Base-by-base conservation (phyloP, 75 land plant genomes). In the Isoetes taiwanensis region DNA sequence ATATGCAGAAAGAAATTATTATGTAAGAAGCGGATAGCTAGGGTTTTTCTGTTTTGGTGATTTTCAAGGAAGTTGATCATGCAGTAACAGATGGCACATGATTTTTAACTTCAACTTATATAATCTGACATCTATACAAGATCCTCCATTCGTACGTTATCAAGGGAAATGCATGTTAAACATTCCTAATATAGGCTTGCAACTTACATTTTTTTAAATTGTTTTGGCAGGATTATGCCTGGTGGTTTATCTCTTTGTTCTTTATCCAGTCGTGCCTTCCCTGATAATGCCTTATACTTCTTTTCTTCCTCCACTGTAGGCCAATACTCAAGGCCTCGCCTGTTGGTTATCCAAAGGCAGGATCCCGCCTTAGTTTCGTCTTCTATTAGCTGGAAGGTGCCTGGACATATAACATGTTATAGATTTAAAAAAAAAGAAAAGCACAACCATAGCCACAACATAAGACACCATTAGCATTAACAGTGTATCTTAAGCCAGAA, bases 281-380 rank as follows among this genome's bases (percentile, higher is more conserved):
- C 41, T 30, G 48, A 24, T 2, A 28, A 30, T 0, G 74, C 4
- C 32, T 46, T 19, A 42, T 86, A 94, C 68, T 85, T 94, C 43
- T 65, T 77, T 76, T 84, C 77, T 69, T 94, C 96, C 14, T 41
- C 60, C 1, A 71, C 66, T 3, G 78, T 59, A 20, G 99, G 96
- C 99, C 99, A 94, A 64, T 84, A 94, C 43, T 85, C 82, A 61
- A 75, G 28, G 12, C 96, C 96, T 56, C 80, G 71, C 16, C 84
- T 78, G 2, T 75, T 69, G 30, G 99, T 69, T 26, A 94, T 82
- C 99, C 99, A 94, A 40, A 94, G 66, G 56, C 99, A 94, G 8
- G 69, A 58, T 16, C 90, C 99, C 57, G 90, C 84, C 71, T 84
- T 85, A 56, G 59, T 78, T 24, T 89, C 99, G 64, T 94, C 84